Evolutionary conservation across 495 filamentous ascomycete species (phyloP).

Genomic region (Penicillium arizonense): DNA sequence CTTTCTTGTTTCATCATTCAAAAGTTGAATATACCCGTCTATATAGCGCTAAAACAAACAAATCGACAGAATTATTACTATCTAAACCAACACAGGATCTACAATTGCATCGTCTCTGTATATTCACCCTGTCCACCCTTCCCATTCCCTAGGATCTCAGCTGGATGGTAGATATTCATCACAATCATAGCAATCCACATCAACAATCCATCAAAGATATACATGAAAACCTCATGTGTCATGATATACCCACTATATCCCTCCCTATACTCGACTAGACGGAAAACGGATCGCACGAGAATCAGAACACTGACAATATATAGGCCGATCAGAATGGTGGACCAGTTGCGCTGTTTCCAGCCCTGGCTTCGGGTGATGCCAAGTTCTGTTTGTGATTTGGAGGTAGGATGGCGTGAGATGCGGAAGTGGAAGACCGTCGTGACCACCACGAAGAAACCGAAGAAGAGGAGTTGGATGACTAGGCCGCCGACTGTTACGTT

Average conservation of each 20-base stretch:
- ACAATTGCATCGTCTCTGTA: conserved; percentile 8
- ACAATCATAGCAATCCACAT: conserved; percentile 57
- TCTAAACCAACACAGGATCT: background rate
- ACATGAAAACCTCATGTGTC: conserved; percentile 57
- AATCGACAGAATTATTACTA: background rate
- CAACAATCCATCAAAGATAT: conserved; percentile 59
- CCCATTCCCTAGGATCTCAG: conserved; percentile 25
- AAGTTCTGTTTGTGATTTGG: conserved; percentile 14
- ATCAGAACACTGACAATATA: conserved; percentile 56
- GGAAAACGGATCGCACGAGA: conserved; percentile 59
- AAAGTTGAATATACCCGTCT: conserved; percentile 9
- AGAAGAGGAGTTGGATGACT: conserved; percentile 42
- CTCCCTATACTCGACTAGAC: conserved; percentile 60
- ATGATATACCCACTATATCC: conserved; percentile 52
- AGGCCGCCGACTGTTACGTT: conserved; percentile 45
- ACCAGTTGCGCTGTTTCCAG: conserved; percentile 43
- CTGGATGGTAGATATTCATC: conserved; percentile 44
- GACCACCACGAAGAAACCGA: conserved; percentile 45
- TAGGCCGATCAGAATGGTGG: conserved; percentile 46
- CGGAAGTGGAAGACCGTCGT: conserved; percentile 37
- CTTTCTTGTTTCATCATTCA: background rate
- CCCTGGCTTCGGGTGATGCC: conserved; percentile 4
- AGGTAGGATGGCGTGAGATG: conserved; percentile 18
- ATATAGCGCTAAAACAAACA: conserved; percentile 7
- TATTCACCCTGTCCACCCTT: conserved; percentile 5